Conservation (phyloP, 176 grass and related monocot species). For the Oryza meyeriana region DNA sequence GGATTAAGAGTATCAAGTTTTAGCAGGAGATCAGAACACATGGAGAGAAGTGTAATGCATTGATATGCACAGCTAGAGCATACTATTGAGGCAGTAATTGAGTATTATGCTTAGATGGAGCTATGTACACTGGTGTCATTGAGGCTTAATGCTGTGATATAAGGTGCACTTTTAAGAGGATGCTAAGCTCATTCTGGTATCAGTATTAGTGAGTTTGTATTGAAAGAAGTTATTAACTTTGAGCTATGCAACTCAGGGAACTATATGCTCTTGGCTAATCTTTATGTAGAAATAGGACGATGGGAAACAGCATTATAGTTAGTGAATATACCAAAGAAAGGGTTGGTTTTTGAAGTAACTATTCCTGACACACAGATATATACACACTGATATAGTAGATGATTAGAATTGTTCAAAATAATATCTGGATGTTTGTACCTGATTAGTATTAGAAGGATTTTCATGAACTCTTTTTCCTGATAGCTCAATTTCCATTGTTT, state of each 20-base stretch:
- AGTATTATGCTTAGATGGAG: slow-evolving; percentile 63
- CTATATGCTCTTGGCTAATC: slow-evolving; percentile 52
- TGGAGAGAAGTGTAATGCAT: slow-evolving; percentile 29
- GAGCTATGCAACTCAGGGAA: slow-evolving; percentile 62
- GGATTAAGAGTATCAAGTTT: slow-evolving; percentile 37
- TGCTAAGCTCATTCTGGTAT: slow-evolving; percentile 42
- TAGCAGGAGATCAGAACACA: slow-evolving; percentile 39
- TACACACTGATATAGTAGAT: no score
- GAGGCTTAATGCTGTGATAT: slow-evolving; percentile 51
- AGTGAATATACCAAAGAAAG: no score
- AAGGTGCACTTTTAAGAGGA: slow-evolving; percentile 47
- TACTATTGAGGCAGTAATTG: slow-evolving; percentile 20
- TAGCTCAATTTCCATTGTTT: no score
- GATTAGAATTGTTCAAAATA: no score
- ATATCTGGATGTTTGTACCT: no score
- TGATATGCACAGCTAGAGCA: slow-evolving; percentile 36
- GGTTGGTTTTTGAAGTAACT: no score
- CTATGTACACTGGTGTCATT: slow-evolving; percentile 40
- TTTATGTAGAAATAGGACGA: slow-evolving; percentile 44
- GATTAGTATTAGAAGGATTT: no score
- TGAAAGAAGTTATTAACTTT: slow-evolving; percentile 59
- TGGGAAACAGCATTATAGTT: no score
- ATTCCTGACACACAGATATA: no score
- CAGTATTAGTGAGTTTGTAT: slow-evolving; percentile 40
- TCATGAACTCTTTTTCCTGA: no score